Percentiles rank a stretch among this genome's conserved stretches.
Evolutionary conservation across 345 rosid genomes (phyloP).

Genomic region (Hibiscus trionum): DNA sequence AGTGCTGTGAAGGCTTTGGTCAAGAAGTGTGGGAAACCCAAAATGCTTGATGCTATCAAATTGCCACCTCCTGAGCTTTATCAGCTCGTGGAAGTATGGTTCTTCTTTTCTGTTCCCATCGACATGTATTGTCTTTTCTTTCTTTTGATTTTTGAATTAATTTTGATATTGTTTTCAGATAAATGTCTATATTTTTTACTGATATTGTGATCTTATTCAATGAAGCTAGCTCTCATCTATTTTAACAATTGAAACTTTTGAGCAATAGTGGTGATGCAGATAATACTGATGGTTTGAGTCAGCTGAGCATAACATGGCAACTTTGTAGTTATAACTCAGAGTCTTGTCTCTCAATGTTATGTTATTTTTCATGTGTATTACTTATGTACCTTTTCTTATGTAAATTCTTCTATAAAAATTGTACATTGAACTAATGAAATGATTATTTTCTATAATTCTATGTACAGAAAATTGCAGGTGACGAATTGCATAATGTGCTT

Average conservation of each 20-base stretch:
- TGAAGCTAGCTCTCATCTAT: background rate
- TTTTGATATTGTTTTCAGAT: background rate
- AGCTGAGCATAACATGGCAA: background rate
- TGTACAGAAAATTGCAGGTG: constrained; percentile 78
- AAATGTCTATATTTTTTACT: background rate
- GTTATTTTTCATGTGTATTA: constrained; percentile 4
- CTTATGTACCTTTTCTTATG: background rate
- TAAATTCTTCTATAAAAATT: background rate
- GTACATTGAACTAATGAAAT: background rate
- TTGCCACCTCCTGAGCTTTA: constrained; percentile 81
- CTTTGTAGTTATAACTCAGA: background rate
- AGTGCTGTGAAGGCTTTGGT: constrained; percentile 65
- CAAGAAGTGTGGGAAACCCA: constrained; percentile 74
- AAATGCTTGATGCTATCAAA: constrained; percentile 85
- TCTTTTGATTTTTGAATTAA: background rate
- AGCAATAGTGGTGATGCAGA: background rate
- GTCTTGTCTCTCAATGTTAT: background rate
- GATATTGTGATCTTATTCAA: constrained; percentile 1
- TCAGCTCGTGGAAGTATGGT: constrained; percentile 74
- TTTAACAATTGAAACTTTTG: background rate
- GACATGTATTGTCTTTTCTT: background rate
- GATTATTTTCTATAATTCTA: constrained; percentile 6
- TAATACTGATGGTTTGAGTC: background rate
- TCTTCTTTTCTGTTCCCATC: constrained; percentile 4
- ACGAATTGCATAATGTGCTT: constrained; percentile 58